Evolutionary conservation across 148 eudicot genomes (phyloP), one percentile per base, ranked within the genome.

Genomic region (Fagopyrum esculentum): DNA sequence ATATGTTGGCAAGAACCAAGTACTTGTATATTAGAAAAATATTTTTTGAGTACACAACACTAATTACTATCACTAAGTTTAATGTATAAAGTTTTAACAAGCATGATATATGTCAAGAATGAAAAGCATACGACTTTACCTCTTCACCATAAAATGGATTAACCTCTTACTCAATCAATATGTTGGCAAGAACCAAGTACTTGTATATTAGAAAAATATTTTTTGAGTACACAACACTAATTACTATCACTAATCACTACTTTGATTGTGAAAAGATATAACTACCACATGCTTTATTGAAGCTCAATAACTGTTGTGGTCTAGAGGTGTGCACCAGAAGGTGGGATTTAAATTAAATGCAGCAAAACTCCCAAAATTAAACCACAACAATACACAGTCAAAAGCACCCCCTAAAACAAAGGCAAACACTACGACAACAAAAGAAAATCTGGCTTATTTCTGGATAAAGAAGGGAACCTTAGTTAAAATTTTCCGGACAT

Each of bases 121-220:
- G 49, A 56, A 77, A 51, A 30, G 70, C 92, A 82, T 89, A 95
- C 98, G 97, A 97, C 82, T 95, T 95, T 51, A 97, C 98, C 82
- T 95, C 98, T 83, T 92, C 97, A 66, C 97, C 98, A 76, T 95
- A 97, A 82, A 95, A 94, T n/a, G 98, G 98, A 72, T 92, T 95
- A 50, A 92, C 98, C 83, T 88, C 92, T 49, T 96, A 94, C 78
- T 92, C 96, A 97, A 92, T 92, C 70, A 94, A 80, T 96, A 94
- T 92, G 80, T 92, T 94, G 73, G 98, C 97, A 78, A 92, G 89
- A 79, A 94, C 98, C 96, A 94, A 83, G 80, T 94, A 94, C 73
- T 97, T 94, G 83, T 48, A 74, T 45, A 66, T 45, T 71, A 19
- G 45, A 15, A 45, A 72, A 71, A 74, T 13, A 59, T 29, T 59